Evolutionary conservation across 331 rosid genomes (phyloP).

Genomic region (Pyracantha coccinea): DNA sequence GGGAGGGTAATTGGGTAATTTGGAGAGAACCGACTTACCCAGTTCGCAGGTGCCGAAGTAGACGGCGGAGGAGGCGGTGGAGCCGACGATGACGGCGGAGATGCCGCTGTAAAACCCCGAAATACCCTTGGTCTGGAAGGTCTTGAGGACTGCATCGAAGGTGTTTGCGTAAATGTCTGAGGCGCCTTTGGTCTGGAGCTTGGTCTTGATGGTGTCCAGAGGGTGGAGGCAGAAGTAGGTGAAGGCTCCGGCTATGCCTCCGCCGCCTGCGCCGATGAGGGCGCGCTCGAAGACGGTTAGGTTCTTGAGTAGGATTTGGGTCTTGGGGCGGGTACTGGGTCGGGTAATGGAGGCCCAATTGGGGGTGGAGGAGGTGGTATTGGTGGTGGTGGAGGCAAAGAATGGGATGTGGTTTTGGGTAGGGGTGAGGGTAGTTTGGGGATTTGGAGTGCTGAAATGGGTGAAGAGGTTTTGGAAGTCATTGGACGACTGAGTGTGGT

Average conservation of each 20-base stretch:
- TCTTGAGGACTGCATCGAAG: conserved; percentile 54
- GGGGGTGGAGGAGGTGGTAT: background rate
- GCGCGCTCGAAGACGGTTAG: conserved; percentile 81
- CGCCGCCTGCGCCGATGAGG: conserved; percentile 76
- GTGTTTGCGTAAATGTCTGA: conserved; percentile 55
- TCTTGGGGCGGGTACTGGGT: conserved; percentile 34
- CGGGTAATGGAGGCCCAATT: conserved; percentile 16
- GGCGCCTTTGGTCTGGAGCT: conserved; percentile 85
- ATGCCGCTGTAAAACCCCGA: conserved; percentile 74
- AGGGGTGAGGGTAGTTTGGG: background rate
- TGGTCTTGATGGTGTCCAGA: conserved; percentile 78
- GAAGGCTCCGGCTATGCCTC: conserved; percentile 91
- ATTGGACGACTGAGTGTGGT: background rate
- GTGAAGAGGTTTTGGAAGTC: conserved; percentile 50
- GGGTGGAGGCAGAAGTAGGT: conserved; percentile 88
- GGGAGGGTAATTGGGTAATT: conserved; percentile 38
- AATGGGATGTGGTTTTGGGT: background rate
- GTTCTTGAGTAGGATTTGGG: conserved; percentile 34
- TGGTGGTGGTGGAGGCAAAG: conserved; percentile 11
- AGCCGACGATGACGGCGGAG: conserved; percentile 83
- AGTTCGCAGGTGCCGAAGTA: conserved; percentile 91
- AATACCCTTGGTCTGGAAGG: conserved; percentile 55
- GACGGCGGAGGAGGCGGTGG: conserved; percentile 78
- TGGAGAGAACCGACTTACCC: conserved; percentile 57
- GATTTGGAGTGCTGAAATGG: conserved; percentile 31